Evolutionary conservation across 345 rosid species (phyloP).

Genomic region (Salix brachista): DNA sequence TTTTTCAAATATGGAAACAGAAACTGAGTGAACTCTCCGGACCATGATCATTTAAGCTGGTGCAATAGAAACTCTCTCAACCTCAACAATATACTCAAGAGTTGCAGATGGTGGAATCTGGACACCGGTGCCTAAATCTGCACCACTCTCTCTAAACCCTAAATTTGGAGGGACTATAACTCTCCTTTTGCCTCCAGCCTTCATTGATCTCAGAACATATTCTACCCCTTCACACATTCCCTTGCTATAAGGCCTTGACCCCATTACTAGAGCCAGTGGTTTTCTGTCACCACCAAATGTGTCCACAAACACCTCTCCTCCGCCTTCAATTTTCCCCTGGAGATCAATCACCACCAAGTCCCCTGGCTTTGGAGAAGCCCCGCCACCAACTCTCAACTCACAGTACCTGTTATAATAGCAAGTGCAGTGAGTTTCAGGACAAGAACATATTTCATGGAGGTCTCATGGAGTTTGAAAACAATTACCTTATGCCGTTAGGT

Average conservation of each 20-base stretch:
- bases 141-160: constrained; percentile 73
- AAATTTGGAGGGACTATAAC: constrained; percentile 62
- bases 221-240: constrained; percentile 88
- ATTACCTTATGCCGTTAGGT: constrained; percentile 81
- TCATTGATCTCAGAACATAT: constrained; percentile 65
- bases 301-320: constrained; percentile 58
- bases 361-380: constrained; percentile 68
- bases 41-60: constrained; percentile 46
- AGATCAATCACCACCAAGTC: constrained; percentile 81
- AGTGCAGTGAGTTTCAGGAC: background rate
- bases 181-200: constrained; percentile 81
- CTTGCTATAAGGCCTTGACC: constrained; percentile 71
- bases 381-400: constrained; percentile 81
- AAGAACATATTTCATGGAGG: background rate
- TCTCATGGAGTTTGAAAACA: background rate
- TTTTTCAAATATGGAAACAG: too few species aligned
- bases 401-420: constrained; percentile 50
- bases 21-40: background rate
- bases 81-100: constrained; percentile 69
- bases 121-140: constrained; percentile 56
- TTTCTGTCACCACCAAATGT: constrained; percentile 55
- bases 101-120: constrained; percentile 65
- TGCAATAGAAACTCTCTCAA: constrained; percentile 83
- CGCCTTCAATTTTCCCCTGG: constrained; percentile 58
- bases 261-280: constrained; percentile 70